Conservation (phyloP, 345 rosid species). For the Gossypium anomalum region DNA sequence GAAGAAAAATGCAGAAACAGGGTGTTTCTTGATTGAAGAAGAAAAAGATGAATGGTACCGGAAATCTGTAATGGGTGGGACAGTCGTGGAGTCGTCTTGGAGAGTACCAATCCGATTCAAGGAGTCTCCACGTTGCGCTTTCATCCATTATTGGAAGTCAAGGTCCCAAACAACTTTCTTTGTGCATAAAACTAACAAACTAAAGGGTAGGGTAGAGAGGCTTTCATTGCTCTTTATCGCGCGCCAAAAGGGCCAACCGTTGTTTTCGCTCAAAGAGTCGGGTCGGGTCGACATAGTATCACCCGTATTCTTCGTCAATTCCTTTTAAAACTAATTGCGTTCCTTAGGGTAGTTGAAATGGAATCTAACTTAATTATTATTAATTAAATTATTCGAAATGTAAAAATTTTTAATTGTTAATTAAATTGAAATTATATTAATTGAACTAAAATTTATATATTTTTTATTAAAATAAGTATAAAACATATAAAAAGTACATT, state of each 20-base stretch:
- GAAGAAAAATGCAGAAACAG: neutral
- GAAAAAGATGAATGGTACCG: slow-evolving; percentile 17
- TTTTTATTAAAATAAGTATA: no score
- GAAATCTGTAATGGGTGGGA: slow-evolving; percentile 32
- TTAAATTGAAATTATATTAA: no score
- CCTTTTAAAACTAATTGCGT: no score
- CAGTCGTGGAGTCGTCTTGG: slow-evolving; percentile 37
- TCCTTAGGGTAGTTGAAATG: no score
- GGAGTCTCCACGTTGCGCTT: slow-evolving; percentile 8
- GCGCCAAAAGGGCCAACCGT: slow-evolving; percentile 33
- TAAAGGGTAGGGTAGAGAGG: neutral
- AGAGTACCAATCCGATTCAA: slow-evolving; percentile 43
- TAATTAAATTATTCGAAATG: no score
- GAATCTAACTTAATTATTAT: no score
- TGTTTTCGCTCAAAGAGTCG: neutral
- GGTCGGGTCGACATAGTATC: neutral
- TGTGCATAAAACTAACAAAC: neutral
- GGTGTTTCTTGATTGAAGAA: neutral
- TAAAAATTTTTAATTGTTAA: no score
- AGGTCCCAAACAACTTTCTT: neutral
- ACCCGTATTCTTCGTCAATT: no score
- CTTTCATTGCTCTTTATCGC: slow-evolving; percentile 8
- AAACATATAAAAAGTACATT: no score
- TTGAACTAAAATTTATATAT: no score
- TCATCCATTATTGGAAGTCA: slow-evolving; percentile 27